Evolutionary conservation across 768 basidiomycete genomes (phyloP), one percentile per base, ranked within the genome.

Genomic region (Candolleomyces aberdarensis): DNA sequence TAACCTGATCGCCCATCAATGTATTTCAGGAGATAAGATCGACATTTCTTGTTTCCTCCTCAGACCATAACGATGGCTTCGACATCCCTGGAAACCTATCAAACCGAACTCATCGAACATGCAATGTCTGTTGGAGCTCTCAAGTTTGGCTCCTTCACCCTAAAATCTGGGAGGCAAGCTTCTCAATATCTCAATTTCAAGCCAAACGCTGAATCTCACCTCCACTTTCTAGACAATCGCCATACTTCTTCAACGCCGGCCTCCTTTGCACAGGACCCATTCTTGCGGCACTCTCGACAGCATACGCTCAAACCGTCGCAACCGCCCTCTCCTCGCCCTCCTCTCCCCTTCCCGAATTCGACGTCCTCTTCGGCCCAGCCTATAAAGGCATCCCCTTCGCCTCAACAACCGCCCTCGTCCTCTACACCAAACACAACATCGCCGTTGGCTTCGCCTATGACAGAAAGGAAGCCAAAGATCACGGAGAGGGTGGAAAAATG

Each of bases 301-400:
- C 95, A 4, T 98, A 96, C 66, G 93, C 96, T 2, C 75, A 86
- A 1, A 89, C 91, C 13, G 91, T 98, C 69, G 77, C 83, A 13
- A 73, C 77, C 20, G 82, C 90, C 0, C 75, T 79, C 39, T 59
- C 70, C 13, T 36, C 36, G 36, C 6, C 36, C 11, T 64, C 73
- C 2, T 39, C 66, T 11, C 60, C 63, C 20, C 63, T 82, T 5
- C 81, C 81, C 11, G 58, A 70, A 31, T 84, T 96, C 66, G 92
- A 96, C 66, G 83, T 98, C 49, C 81, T 98, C 39, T 97, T 98
- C 66, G 96, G 96, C 0, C 96, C 96, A 0, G 96, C 96, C 2
- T 98, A 98, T 79, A 98, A 98, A 76, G 96, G 94, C 26, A 98
- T 98, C 69, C 84, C 95, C 0, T 86, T 99, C 55, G 96, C 95